Base-by-base conservation (phyloP, 495 filamentous ascomycete genomes). In the Xylaria bambusicola region DNA sequence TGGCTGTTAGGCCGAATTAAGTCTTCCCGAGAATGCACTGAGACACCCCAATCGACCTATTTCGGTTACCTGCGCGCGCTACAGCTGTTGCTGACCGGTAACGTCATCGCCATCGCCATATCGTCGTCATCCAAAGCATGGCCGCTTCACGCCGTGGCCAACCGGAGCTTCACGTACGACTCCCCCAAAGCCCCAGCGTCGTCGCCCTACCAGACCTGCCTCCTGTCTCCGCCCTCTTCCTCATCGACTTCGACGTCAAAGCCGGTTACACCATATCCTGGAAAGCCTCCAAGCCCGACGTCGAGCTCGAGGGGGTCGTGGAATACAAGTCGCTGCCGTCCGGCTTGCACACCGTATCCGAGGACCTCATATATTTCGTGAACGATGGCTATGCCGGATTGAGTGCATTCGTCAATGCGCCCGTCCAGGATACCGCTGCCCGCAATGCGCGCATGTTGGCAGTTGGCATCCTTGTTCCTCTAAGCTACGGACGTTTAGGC, bases 311-410 rank as follows among this genome's bases (percentile, higher is more conserved):
- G 69, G 91, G 91, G 38, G 86, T 86, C 42, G 92, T 98, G 52
- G 94, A 98, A 71, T 98, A 89, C 82, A 97, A 97, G 73, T 93
- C 76, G 52, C 80, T 98, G 41, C 94, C 94, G 1, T 97, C 93
- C 0, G 94, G 94, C 36, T 74, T 97, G 44, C 94, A 98, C 76
- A 90, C 90, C 58, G 90, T 97, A 9, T 78, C 86, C 45, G 85
- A 91, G 52, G 94, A 98, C 71, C 77, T 97, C 13, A 88, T 98
- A 54, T 97, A 97, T 73, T 98, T 97, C 72, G 84, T 94, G 24
- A 91, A 98, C 67, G 85, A 86, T 56, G 75, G 79, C 2, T 89
- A 92, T 77, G 93, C 92, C 15, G 94, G 93, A 13, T 79, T 98
- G 66, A 97, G 94, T 77, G 91, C 93, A 35, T 98, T 97, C 68